A percentile compares a stretch with the other conserved stretches of the same genome.
Conservation (phyloP, 805 yeast genomes). For the Schwanniomyces pseudopolymorphus region DNA sequence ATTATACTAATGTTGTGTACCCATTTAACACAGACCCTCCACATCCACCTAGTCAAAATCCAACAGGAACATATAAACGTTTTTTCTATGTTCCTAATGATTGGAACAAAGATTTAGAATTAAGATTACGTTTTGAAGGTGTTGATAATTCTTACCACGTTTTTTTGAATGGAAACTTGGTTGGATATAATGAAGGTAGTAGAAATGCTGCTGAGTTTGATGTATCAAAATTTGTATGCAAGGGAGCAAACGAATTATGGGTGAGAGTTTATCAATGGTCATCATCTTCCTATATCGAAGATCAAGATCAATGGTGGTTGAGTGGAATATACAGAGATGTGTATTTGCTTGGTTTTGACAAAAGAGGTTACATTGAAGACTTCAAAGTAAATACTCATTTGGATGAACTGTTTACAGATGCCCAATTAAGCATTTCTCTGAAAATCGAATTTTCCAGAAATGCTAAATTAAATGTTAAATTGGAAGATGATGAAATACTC, state of each 20-base stretch:
- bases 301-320: slow-evolving; percentile 42
- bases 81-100: slow-evolving; percentile 17
- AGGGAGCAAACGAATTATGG: slow-evolving; percentile 11
- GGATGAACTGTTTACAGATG: slow-evolving; percentile 10
- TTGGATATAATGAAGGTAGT: slow-evolving; percentile 32
- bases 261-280: slow-evolving; percentile 33
- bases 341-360: slow-evolving; percentile 19
- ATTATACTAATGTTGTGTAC: slow-evolving; percentile 30
- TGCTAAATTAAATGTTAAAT: slow-evolving; percentile 3
- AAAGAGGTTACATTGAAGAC: slow-evolving; percentile 26
- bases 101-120: slow-evolving; percentile 10
- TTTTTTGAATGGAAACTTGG: slow-evolving; percentile 25
- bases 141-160: slow-evolving; percentile 34
- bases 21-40: slow-evolving; percentile 36
- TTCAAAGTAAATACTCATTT: slow-evolving; percentile 20
- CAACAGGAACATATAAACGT: slow-evolving; percentile 31
- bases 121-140: slow-evolving; percentile 33
- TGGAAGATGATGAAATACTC: slow-evolving; percentile 1
- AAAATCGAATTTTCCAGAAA: background rate
- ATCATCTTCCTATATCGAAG: slow-evolving; percentile 31
- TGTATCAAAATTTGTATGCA: slow-evolving; percentile 12
- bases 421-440: slow-evolving; percentile 4
- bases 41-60: slow-evolving; percentile 25
- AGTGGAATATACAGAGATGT: slow-evolving; percentile 40
- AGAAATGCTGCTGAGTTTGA: slow-evolving; percentile 34